phyloP scores from a whole-genome alignment of 257 asterid genomes.

The Solanum stenotomum region DNA sequence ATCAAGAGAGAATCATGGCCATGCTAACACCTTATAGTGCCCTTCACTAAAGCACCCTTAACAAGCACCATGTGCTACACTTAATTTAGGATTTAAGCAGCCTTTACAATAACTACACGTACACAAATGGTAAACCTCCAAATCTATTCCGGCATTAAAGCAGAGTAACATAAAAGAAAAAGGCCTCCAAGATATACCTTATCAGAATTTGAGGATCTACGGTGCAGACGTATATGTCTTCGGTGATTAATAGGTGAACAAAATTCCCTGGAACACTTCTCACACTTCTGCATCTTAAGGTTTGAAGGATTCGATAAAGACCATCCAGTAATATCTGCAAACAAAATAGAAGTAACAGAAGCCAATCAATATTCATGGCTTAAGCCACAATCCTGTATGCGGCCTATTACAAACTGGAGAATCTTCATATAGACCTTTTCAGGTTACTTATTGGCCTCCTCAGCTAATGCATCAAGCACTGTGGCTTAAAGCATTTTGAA shows the following conservation, averaged over 20 bases:
- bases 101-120: not conserved
- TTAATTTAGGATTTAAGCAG: not conserved
- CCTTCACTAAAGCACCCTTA: not conserved
- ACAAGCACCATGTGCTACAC: not conserved
- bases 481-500: not conserved
- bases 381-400: not conserved
- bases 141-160: not conserved
- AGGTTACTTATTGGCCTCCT: not conserved
- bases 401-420: not conserved
- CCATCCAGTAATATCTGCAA: conserved; percentile 34
- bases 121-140: not conserved
- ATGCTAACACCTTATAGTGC: not conserved
- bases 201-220: conserved; percentile 60
- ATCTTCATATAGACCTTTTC: not conserved
- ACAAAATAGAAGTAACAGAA: not conserved
- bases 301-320: conserved; percentile 67
- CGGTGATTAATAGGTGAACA: conserved; percentile 82
- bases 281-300: conserved; percentile 60
- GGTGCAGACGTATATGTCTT: conserved; percentile 85
- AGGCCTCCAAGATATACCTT: conserved; percentile 40
- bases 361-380: not conserved
- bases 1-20: not conserved
- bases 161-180: conserved; percentile 1
- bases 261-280: conserved; percentile 77
- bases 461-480: not conserved